Percentiles rank a stretch among this genome's conserved stretches.
These are phyloP conservation scores for Kwoniella sp. DNA, from an alignment of 768 basidiomycete species.

Conservation along the genomic window DNA sequence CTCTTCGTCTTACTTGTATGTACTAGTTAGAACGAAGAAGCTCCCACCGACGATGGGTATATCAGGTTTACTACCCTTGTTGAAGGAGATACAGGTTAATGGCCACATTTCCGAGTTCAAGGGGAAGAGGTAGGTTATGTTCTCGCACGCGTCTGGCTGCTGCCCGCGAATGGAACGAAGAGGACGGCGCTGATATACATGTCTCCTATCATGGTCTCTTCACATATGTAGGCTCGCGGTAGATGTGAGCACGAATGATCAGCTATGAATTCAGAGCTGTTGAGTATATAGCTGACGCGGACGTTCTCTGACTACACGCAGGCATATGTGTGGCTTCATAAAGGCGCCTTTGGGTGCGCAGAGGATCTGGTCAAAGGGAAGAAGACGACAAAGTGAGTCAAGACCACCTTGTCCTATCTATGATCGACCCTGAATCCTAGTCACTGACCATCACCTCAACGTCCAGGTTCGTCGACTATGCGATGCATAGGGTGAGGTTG, in stretches of 20 bases:
- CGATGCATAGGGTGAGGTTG: constrained; percentile 87
- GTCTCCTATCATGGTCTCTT: not conserved
- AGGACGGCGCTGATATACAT: too few relatives aligned
- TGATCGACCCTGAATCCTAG: not conserved
- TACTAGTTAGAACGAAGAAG: not conserved
- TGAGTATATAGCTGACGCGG: not conserved
- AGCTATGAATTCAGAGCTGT: constrained; percentile 3
- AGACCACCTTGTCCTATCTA: not conserved
- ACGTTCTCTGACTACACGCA: constrained; percentile 12
- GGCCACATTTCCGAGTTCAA: constrained; percentile 77
- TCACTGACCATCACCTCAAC: not conserved
- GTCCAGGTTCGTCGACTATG: constrained; percentile 89
- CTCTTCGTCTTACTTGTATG: not conserved
- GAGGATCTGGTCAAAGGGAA: constrained; percentile 85
- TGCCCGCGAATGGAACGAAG: not conserved
- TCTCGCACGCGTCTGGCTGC: not conserved
- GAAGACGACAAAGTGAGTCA: constrained; percentile 74
- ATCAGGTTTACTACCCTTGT: constrained; percentile 79
- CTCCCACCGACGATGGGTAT: constrained; percentile 72
- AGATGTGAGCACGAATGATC: constrained; percentile 61
- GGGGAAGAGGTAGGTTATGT: constrained; percentile 65
- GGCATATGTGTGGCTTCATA: constrained; percentile 69
- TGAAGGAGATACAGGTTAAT: constrained; percentile 83
- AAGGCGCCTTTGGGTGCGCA: constrained; percentile 86
- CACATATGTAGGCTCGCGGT: constrained; percentile 66